Conservation (phyloP, 176 grass and related monocot species). For the barley (Hordeum vulgare) region MorexV3_pseudomolecules_assembly NC_058520.1:351440118-351440617, state of each 20-base stretch:
- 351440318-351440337: background rate
- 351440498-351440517: background rate
- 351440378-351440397: background rate
- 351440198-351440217: background rate
- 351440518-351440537: background rate
- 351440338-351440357: too few species aligned
- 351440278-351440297: too few species aligned
- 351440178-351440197: background rate
- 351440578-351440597: background rate
- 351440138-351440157: background rate
- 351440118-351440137: background rate
- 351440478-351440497: background rate
- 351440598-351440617: too few species aligned
- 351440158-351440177: background rate
- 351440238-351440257: background rate
- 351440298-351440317: background rate
- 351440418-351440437: background rate
- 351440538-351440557: too few species aligned
- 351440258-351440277: background rate
- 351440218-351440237: background rate
- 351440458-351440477: too few species aligned
- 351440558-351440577: too few species aligned
- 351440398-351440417: background rate
- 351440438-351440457: too few species aligned
- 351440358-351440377: background rate